Evolutionary conservation across 495 filamentous ascomycete genomes (phyloP), one percentile per base, ranked within the genome.

Genomic region (Hypomontagnella submonticulosa): DNA sequence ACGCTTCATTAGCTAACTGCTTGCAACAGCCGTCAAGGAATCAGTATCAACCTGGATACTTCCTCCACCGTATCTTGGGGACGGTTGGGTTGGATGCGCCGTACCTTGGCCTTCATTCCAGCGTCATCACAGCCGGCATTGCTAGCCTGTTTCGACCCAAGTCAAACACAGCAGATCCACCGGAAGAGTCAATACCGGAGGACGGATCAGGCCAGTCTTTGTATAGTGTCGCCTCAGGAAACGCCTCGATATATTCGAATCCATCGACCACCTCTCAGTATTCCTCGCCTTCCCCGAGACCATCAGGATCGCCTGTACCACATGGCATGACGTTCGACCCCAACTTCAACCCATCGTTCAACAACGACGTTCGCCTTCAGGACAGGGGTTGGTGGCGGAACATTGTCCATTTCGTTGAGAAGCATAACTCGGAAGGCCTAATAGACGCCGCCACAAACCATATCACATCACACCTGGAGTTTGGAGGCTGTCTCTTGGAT

Each of bases 61-160:
- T 88, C 52, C 83, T 85, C n/a, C 92, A 97, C 78, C 84, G 87
- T 2, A 91, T 97, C 15, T 71, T 97, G 11, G 94, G 94, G 0
- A 87, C 86, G 1, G 79, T 97, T n/a, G 89, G 88, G 49, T 89
- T 96, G 54, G 94, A 98, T 75, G 89, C 89, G 0, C 94, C 94
- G 0, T 89, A 95, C 43, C 80, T 97, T 2, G 94, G 94, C 0
- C 88, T 98, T 62, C 92, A 98, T 75, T 92, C 93, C 0, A 90
- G 93, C 1, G 86, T 98, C 16, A 85, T 98, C 11, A 82, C 87
- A 2, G 89, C 90, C 15, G 93, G 93, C 1, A 84, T 97, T 16
- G 80, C 85, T 2, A 92, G 91, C 67, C 79, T 96, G 7, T 93
- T 97, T 71, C 84, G 84, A 15, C 83, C 85, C 9, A 82, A 86